Conservation (phyloP, 257 asterid genomes). For the Solanum arcanum region DNA sequence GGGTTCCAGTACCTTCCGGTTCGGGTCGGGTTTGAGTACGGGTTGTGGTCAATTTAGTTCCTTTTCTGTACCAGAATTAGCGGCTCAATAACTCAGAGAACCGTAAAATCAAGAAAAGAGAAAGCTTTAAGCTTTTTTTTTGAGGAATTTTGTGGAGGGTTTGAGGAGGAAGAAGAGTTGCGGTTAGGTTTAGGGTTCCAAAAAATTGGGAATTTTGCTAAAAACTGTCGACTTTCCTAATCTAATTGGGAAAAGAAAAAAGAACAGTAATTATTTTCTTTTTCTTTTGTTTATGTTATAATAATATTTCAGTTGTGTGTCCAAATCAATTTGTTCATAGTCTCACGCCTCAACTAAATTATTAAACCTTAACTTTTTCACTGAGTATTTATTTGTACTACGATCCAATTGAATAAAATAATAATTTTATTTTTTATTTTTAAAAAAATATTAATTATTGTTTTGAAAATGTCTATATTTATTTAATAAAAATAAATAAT, state of each 20-base stretch:
- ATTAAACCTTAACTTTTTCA: background rate
- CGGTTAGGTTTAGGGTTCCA: background rate
- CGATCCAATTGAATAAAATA: background rate
- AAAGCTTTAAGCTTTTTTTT: background rate
- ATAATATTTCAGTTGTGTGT: background rate
- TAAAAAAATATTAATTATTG: too few species aligned
- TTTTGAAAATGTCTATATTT: background rate
- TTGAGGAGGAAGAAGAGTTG: background rate
- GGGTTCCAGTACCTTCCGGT: background rate
- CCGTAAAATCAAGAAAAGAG: background rate
- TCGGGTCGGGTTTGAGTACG: background rate
- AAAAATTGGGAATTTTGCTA: background rate
- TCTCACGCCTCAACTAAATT: background rate
- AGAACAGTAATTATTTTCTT: too few species aligned
- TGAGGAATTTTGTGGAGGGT: background rate
- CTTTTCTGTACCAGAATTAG: background rate
- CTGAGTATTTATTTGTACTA: background rate
- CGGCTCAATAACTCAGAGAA: background rate
- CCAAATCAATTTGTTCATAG: background rate
- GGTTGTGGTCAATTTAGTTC: background rate
- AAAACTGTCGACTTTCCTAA: background rate
- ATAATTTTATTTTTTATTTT: too few species aligned
- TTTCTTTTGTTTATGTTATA: background rate
- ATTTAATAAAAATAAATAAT: too few species aligned
- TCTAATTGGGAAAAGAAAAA: background rate